Percentiles rank a stretch among this genome's conserved stretches.
Evolutionary conservation across 2,329 filamentous ascomycete species (phyloP).

Genomic region (Exserohilum rostratum): DNA sequence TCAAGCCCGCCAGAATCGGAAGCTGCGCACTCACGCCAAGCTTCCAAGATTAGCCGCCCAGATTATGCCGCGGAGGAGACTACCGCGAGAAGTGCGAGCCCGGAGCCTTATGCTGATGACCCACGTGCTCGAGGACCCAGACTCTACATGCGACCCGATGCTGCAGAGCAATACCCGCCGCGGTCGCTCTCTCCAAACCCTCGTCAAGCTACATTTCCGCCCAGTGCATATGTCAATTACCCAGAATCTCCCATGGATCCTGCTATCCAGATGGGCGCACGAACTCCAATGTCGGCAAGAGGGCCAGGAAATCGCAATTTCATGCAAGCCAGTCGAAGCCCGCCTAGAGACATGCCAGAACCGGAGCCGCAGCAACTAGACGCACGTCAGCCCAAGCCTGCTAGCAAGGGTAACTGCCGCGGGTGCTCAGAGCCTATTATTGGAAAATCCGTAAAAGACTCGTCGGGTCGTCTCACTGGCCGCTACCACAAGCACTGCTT

Average conservation of each 20-base stretch:
- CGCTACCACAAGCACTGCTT: conserved; percentile 96
- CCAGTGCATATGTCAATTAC: conserved; percentile 19
- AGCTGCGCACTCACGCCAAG: conserved; percentile 40
- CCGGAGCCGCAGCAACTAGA: conserved; percentile 24
- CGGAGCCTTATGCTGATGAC: conserved; percentile 35
- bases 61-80: conserved; percentile 34
- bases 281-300: conserved; percentile 17
- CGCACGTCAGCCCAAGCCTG: conserved; percentile 38
- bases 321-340: conserved; percentile 14
- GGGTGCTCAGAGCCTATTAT: conserved; percentile 79
- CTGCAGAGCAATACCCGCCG: conserved; percentile 27
- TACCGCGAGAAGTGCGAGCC: conserved; percentile 35
- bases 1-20: conserved; percentile 49
- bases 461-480: conserved; percentile 88
- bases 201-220: conserved; percentile 12
- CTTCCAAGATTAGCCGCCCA: conserved; percentile 34
- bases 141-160: conserved; percentile 28
- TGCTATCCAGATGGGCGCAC: conserved; percentile 46
- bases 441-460: conserved; percentile 92
- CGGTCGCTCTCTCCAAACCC: conserved; percentile 28
- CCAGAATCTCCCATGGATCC: conserved; percentile 51
- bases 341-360: conserved; percentile 19
- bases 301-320: conserved; percentile 22
- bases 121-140: conserved; percentile 25
- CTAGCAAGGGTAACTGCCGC: conserved; percentile 77